Base-by-base conservation (phyloP, 2,329 filamentous ascomycete species). In the Hymenoscyphus scutula region DNA sequence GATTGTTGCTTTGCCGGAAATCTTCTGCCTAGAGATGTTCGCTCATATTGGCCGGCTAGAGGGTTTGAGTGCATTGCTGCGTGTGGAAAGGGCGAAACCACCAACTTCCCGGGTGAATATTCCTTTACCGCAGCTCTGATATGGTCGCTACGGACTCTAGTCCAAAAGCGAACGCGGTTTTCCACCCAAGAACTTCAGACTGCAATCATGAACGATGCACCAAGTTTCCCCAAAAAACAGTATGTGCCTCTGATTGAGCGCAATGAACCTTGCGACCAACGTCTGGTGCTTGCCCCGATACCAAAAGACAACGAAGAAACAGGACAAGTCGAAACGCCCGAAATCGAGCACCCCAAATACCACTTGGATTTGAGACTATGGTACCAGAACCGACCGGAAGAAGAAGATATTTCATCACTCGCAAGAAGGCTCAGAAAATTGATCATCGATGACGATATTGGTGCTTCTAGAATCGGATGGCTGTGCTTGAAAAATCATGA, bases 1-100 rank as follows among this genome's bases (percentile, higher is more conserved):
- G 62, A 63, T 41, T 63, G 62, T 30, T 63, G 62, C 59, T 60
- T 56, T 48, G 62, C 62, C 13, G 62, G 62, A 53, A 53, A 54
- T 27, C n/a, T 63, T 10, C 23, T 55, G 6, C 37, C 29, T 23
- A 53, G 15, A 41, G 48, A 53, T 27, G 48, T 53, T 13, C 48
- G 25, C 11, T 53, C 48, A n/a, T 23, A 27, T 23, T 23, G 48
- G 25, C 48, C 48, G 15, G 25, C 48, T 17, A 53, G 62, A 19
- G 56, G 56, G 8, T 57, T 60, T 13, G 60, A 62, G 54, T 62
- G 38, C 23, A 51, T 63, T 25, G 61, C 41, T 7, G 62, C 58
- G 7, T 63, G 62, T 27, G 41, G 30, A 17, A 54, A 23, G 15
- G 41, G 34, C 19, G 30, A 32, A 23, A 13, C 23, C 17, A 58